Evolutionary conservation across 2,329 filamentous ascomycete genomes (phyloP).

Genomic region (Fusarium graminum): DNA sequence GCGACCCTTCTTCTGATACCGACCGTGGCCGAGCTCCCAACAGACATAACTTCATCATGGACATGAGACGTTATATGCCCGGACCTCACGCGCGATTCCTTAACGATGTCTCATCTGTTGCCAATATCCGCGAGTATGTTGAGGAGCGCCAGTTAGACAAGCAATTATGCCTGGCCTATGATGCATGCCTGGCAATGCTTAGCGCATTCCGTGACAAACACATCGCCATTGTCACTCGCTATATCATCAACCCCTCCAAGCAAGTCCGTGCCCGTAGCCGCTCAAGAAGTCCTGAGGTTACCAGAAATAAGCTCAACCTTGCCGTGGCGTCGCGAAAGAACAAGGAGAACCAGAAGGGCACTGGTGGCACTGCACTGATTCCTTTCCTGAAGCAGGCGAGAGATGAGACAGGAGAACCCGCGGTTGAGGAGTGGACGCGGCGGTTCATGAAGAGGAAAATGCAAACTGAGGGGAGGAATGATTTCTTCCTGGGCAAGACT

Average conservation of each 20-base stretch:
- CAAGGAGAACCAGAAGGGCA: constrained; percentile 79
- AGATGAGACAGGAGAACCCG: constrained; percentile 94
- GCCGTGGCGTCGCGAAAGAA: constrained; percentile 68
- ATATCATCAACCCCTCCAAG: constrained; percentile 90
- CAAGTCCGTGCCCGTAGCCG: constrained; percentile 76
- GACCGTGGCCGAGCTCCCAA: constrained; percentile 58
- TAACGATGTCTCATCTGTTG: constrained; percentile 79
- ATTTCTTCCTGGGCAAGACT: constrained; percentile 70
- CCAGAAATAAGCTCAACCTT: constrained; percentile 69
- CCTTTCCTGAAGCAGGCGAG: constrained; percentile 96
- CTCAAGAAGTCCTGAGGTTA: constrained; percentile 68
- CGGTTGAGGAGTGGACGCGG: constrained; percentile 75
- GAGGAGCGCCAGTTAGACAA: constrained; percentile 70
- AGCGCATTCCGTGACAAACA: constrained; percentile 87
- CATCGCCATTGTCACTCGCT: constrained; percentile 94
- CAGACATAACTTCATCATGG: constrained; percentile 88
- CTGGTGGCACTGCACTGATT: constrained; percentile 92
- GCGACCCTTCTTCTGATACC: constrained; percentile 58
- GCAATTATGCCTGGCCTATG: constrained; percentile 83
- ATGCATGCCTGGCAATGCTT: constrained; percentile 83
- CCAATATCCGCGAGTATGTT: constrained; percentile 91
- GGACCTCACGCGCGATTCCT: constrained; percentile 92
- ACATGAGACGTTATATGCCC: constrained; percentile 98
- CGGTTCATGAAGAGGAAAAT: constrained; percentile 68
- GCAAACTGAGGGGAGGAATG: constrained; percentile 63